Evolutionary conservation across 345 rosid species (phyloP).

Genomic region (Boechera divaricarpa): DNA sequence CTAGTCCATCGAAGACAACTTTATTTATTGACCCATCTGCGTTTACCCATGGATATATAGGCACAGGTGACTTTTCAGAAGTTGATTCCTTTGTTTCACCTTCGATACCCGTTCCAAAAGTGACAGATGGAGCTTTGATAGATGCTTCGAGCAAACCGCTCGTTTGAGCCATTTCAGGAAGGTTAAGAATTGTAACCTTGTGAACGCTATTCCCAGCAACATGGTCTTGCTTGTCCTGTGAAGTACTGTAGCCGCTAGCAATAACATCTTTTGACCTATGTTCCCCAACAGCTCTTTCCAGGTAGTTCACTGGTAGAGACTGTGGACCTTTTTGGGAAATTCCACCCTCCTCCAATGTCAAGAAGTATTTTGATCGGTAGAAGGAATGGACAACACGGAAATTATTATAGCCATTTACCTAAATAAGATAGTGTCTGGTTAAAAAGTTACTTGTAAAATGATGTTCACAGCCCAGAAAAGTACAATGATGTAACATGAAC

Average conservation of each 20-base stretch:
- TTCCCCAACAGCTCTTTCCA: conserved; percentile 45
- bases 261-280: conserved; percentile 44
- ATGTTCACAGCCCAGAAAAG: conserved; percentile 4
- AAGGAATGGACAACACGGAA: conserved; percentile 76
- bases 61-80: conserved; percentile 52
- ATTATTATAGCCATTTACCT: conserved; percentile 81
- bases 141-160: conserved; percentile 46
- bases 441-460: conserved; percentile 3
- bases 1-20: conserved; percentile 69
- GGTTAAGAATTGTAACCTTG: conserved; percentile 88
- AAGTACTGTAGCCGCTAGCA: conserved; percentile 41
- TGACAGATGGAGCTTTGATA: conserved; percentile 34
- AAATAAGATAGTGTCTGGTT: conserved; percentile 30
- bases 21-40: conserved; percentile 84
- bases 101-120: conserved; percentile 23
- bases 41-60: conserved; percentile 90
- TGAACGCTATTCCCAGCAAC: conserved; percentile 53
- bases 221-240: conserved; percentile 31
- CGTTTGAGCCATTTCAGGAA: conserved; percentile 65
- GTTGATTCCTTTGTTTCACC: conserved; percentile 32
- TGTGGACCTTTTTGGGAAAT: conserved; percentile 45
- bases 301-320: conserved; percentile 45
- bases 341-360: conserved; percentile 51
- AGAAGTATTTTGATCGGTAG: conserved; percentile 79
- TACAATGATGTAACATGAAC: background rate